Conservation (phyloP, 768 basidiomycete species). For the Mycena leptocephala region DNA sequence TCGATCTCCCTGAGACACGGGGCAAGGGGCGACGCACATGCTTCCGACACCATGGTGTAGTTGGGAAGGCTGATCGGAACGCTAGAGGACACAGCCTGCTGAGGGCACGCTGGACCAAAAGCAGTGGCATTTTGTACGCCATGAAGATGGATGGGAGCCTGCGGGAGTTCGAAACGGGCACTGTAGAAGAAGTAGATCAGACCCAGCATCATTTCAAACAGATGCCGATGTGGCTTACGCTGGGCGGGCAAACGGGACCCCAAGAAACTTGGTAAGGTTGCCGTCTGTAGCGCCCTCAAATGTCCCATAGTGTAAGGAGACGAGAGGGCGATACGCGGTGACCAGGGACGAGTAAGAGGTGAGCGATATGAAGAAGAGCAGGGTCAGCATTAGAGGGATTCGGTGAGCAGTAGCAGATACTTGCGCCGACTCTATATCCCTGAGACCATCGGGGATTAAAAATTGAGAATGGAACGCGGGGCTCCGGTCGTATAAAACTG, state of each 20-base stretch:
- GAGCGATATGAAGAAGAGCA: too few species aligned
- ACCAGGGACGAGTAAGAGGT: too few species aligned
- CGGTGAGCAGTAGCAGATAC: too few species aligned
- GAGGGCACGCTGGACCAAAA: conserved; percentile 8
- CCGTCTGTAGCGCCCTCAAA: neutral
- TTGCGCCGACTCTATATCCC: too few species aligned
- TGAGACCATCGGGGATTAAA: neutral
- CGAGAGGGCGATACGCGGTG: too few species aligned
- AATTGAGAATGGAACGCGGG: too few species aligned
- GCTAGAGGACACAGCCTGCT: neutral
- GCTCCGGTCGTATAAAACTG: too few species aligned
- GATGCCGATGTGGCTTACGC: neutral
- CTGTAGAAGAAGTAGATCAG: neutral
- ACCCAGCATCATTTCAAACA: too few species aligned
- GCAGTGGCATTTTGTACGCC: conserved; percentile 5
- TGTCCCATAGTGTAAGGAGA: neutral
- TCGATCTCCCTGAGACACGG: too few species aligned
- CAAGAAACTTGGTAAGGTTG: conserved; percentile 2
- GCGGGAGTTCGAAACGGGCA: neutral
- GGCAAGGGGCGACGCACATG: neutral
- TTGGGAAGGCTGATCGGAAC: neutral
- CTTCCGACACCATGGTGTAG: neutral
- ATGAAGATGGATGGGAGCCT: neutral
- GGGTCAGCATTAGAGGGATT: too few species aligned
- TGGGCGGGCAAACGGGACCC: neutral